Evolutionary conservation across 2,329 filamentous ascomycete genomes (phyloP).

Genomic region (Fusarium sp.): DNA sequence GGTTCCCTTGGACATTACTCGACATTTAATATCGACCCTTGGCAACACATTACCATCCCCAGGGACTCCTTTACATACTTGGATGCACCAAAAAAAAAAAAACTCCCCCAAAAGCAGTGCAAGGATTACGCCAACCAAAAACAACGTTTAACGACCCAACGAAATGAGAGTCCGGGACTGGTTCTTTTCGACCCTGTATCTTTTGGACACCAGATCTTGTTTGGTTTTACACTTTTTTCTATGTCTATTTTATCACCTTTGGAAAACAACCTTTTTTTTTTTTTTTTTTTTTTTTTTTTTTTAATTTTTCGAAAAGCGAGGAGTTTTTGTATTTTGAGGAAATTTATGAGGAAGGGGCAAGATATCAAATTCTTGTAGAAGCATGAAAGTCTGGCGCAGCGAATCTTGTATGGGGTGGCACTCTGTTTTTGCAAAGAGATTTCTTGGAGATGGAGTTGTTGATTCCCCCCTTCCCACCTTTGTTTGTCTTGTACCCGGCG

Average conservation of each 20-base stretch:
- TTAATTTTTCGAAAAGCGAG: conserved; percentile 44
- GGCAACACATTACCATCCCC: conserved; percentile 10
- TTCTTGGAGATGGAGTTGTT: conserved; percentile 36
- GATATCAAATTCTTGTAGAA: conserved; percentile 43
- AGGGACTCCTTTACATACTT: conserved; percentile 12
- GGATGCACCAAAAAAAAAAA: conserved; percentile 15
- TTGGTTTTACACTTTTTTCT: conserved; percentile 23
- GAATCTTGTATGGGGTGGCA: conserved; percentile 27
- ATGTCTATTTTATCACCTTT: conserved; percentile 18
- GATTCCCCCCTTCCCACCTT: conserved; percentile 9
- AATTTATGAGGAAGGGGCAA: conserved; percentile 42
- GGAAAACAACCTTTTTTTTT: conserved; percentile 22
- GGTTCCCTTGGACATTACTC: conserved; percentile 35
- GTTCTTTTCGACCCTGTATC: conserved; percentile 38
- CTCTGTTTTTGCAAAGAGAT: conserved; percentile 29
- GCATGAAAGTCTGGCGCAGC: conserved; percentile 46
- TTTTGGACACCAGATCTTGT: conserved; percentile 26
- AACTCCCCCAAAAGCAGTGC: conserved; percentile 28
- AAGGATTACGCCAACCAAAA: conserved; percentile 38
- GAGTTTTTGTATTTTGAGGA: conserved; percentile 43
- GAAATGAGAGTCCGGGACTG: conserved; percentile 43
- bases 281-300: too few species aligned
- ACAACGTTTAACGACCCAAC: conserved; percentile 36
- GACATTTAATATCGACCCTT: conserved; percentile 40
- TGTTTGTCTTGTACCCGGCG: conserved; percentile 12